Conservation (phyloP, 2,329 filamentous ascomycete genomes). For the Diatrype stigma region DNA sequence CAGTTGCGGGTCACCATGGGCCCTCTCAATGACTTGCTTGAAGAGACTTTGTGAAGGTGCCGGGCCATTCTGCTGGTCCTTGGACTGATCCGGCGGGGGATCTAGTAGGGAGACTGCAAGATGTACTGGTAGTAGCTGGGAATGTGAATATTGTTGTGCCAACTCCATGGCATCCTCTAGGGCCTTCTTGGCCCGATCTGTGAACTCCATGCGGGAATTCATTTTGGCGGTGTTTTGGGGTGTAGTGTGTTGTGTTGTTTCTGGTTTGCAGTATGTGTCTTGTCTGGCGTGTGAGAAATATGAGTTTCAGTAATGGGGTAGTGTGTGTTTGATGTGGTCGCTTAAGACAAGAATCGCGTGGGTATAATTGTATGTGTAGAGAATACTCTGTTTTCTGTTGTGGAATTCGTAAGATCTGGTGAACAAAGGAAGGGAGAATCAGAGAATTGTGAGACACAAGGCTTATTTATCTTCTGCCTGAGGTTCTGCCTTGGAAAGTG, state of each 20-base stretch:
- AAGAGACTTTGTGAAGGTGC: conserved; percentile 72
- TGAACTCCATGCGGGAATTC: conserved; percentile 83
- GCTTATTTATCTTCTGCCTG: not conserved
- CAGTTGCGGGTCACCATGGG: conserved; percentile 85
- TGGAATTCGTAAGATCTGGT: not conserved
- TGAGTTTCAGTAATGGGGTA: conserved; percentile 3
- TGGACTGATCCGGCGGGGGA: conserved; percentile 69
- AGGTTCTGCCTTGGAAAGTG: too few relatives aligned
- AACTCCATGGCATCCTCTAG: conserved; percentile 83
- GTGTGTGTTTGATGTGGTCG: conserved; percentile 3
- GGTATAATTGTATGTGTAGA: not conserved
- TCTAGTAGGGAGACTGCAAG: conserved; percentile 80
- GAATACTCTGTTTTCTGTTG: not conserved
- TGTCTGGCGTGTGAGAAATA: conserved; percentile 8
- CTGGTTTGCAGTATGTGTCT: conserved; percentile 3
- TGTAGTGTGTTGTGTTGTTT: conserved; percentile 12
- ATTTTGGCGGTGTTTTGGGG: conserved; percentile 42
- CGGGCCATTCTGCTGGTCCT: conserved; percentile 76
- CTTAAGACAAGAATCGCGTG: not conserved
- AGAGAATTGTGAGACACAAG: not conserved
- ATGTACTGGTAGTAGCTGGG: conserved; percentile 86
- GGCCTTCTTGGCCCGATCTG: conserved; percentile 85
- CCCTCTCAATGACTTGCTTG: conserved; percentile 88
- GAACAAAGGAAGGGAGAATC: not conserved
- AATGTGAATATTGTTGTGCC: conserved; percentile 85